Percentiles rank a stretch among this genome's conserved stretches.
phyloP scores from a whole-genome alignment of 2,329 filamentous ascomycete species.

The Ceratocystis huliohia region DNA sequence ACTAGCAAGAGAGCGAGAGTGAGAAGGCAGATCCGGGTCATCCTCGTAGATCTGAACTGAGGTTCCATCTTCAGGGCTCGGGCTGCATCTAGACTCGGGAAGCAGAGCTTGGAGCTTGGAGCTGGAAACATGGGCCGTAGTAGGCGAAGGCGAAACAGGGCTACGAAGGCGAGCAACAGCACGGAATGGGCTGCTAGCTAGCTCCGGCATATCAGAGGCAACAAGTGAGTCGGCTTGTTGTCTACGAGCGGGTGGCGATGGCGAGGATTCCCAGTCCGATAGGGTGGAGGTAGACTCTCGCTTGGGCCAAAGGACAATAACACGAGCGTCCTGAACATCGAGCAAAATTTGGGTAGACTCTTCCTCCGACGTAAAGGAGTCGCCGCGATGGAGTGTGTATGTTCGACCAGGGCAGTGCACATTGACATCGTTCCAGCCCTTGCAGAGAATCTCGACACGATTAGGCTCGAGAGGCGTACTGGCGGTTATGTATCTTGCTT shows the following conservation, averaged over 20 bases:
- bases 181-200: constrained; percentile 14
- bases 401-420: constrained; percentile 81
- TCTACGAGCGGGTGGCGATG: constrained; percentile 23
- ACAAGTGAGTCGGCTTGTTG: background rate
- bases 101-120: constrained; percentile 36
- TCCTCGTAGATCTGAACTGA: constrained; percentile 61
- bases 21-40: constrained; percentile 34
- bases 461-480: constrained; percentile 55
- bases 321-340: constrained; percentile 84
- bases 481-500: constrained; percentile 68
- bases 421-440: constrained; percentile 92
- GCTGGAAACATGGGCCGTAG: constrained; percentile 32
- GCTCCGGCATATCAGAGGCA: background rate
- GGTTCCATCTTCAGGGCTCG: constrained; percentile 23
- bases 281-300: constrained; percentile 45
- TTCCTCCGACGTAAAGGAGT: constrained; percentile 81
- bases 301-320: constrained; percentile 77
- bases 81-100: constrained; percentile 25
- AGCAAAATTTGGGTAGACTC: constrained; percentile 84
- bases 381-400: constrained; percentile 75
- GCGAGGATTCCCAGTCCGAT: constrained; percentile 58
- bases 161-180: constrained; percentile 11
- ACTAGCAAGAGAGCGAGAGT: background rate
- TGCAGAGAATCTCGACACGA: constrained; percentile 77
- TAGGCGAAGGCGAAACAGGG: constrained; percentile 27